Evolutionary conservation across 257 asterid genomes (phyloP).

Genomic region (Scutellaria minor): DNA sequence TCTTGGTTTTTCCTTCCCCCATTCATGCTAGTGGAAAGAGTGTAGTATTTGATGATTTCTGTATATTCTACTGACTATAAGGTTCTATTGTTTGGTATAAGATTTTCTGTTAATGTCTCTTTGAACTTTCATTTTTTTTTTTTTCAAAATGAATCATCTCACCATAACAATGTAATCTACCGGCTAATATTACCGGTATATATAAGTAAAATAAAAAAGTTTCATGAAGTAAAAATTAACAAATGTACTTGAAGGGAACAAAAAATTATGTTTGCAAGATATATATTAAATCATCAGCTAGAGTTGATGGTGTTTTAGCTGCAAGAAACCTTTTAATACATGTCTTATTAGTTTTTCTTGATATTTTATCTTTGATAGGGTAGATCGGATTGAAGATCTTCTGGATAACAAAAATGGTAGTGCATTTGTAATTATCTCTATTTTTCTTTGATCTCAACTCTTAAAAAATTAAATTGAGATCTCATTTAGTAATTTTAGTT

Average conservation of each 20-base stretch:
- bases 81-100: background rate
- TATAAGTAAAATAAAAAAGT: background rate
- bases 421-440: background rate
- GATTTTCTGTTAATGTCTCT: background rate
- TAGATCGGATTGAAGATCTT: background rate
- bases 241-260: background rate
- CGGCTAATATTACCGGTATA: background rate
- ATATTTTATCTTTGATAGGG: background rate
- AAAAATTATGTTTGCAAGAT: background rate
- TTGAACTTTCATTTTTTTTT: no score
- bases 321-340: background rate
- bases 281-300: background rate
- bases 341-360: background rate
- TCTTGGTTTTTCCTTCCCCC: background rate
- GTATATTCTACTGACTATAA: slow-evolving; percentile 1
- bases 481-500: background rate
- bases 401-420: background rate
- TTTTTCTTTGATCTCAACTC: background rate
- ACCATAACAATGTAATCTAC: background rate
- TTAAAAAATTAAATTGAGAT: background rate
- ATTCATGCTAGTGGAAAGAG: background rate
- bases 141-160: background rate
- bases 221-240: background rate
- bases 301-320: background rate
- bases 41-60: background rate